These are phyloP conservation scores for Collybia nuda DNA, from an alignment of 768 basidiomycete genomes.

Conservation along the genomic window DNA sequence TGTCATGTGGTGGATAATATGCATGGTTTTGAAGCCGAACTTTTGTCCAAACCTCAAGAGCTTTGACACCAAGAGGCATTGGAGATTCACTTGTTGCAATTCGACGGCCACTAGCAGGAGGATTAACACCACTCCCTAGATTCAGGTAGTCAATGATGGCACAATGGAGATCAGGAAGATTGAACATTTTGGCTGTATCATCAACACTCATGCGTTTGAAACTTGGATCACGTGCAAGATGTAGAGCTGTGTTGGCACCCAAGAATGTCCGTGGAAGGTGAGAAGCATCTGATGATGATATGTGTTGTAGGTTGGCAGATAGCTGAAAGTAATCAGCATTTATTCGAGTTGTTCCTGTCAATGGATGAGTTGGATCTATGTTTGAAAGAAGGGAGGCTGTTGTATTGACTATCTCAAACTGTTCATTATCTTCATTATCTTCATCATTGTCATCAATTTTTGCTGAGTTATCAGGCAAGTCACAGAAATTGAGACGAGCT, in stretches of 20 bases:
- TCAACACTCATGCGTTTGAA: conserved; percentile 4
- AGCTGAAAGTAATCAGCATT: neutral
- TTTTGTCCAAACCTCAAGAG: neutral
- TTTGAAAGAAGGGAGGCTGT: neutral
- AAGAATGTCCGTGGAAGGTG: neutral
- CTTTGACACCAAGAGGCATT: too few species aligned
- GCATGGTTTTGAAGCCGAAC: neutral
- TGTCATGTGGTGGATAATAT: neutral
- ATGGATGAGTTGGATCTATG: neutral
- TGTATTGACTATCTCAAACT: neutral
- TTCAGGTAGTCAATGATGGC: conserved; percentile 1
- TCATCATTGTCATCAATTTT: conserved; percentile 1
- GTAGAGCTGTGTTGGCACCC: conserved; percentile 2
- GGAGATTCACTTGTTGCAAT: too few species aligned
- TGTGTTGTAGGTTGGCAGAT: too few species aligned
- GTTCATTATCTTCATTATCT: too few species aligned
- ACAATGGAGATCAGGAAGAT: conserved; percentile 6
- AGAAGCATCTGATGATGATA: too few species aligned
- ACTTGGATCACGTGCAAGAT: conserved; percentile 7
- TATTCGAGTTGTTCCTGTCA: neutral
- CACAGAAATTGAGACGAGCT: neutral
- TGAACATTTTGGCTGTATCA: conserved; percentile 1
- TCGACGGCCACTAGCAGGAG: neutral
- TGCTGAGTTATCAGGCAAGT: neutral
- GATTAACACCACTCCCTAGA: neutral